Conservation (phyloP, 176 grass and related monocot genomes). For the Raddia distichophylla region DNA sequence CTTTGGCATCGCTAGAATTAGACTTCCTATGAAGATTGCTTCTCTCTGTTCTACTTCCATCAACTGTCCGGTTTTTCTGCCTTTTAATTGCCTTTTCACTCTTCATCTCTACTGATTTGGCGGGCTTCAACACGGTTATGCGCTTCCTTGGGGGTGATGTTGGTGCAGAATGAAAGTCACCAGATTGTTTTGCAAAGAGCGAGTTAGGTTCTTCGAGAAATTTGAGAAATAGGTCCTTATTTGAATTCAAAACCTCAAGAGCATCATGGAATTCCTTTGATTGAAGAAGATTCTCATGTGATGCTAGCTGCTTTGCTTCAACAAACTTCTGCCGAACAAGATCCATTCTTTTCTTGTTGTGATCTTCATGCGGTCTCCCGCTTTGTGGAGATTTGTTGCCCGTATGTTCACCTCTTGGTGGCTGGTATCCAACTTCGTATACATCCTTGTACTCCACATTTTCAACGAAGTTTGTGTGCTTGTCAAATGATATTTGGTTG, state of each 20-base stretch:
- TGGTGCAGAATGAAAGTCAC: constrained; percentile 48
- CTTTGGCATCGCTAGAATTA: constrained; percentile 35
- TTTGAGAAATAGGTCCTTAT: constrained; percentile 86
- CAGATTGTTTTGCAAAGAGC: constrained; percentile 51
- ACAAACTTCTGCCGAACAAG: constrained; percentile 87
- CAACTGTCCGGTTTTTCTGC: constrained; percentile 33
- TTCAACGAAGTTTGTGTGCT: constrained; percentile 38
- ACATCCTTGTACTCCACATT: constrained; percentile 79
- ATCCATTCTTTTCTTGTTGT: constrained; percentile 68
- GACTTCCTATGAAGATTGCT: constrained; percentile 40
- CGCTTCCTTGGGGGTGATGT: constrained; percentile 64
- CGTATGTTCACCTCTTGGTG: constrained; percentile 43
- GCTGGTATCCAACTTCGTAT: constrained; percentile 74
- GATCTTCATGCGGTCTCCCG: constrained; percentile 43
- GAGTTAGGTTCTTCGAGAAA: constrained; percentile 97
- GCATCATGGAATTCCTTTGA: constrained; percentile 87
- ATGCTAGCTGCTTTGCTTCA: constrained; percentile 79
- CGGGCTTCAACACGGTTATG: constrained; percentile 91
- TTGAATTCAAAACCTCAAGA: constrained; percentile 90
- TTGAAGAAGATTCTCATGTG: constrained; percentile 72
- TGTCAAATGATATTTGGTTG: constrained; percentile 50
- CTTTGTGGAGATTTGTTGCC: constrained; percentile 35
- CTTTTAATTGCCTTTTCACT: constrained; percentile 38
- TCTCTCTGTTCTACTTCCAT: constrained; percentile 39
- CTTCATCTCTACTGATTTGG: constrained; percentile 61